phyloP scores from a whole-genome alignment of 2,329 filamentous ascomycete genomes.

The Fusarium verrucosum region DNA sequence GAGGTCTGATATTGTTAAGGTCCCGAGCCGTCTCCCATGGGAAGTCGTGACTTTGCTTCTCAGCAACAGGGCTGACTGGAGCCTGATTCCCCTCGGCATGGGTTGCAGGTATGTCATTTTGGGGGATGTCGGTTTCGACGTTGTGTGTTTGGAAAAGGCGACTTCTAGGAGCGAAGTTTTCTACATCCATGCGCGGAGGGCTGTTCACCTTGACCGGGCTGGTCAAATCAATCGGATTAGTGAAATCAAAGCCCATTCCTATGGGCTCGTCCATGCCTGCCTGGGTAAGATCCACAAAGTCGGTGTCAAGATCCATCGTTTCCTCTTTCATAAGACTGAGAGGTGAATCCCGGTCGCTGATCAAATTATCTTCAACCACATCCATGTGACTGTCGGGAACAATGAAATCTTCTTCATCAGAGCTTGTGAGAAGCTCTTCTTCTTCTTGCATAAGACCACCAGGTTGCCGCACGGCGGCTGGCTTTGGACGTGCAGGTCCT shows the following conservation, averaged over 20 bases:
- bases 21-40: not conserved
- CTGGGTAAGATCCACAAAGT: conserved; percentile 47
- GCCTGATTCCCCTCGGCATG: not conserved
- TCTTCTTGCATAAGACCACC: conserved; percentile 51
- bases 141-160: not conserved
- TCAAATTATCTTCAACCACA: not conserved
- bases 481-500: conserved; percentile 32
- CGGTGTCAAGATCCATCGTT: conserved; percentile 12
- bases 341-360: not conserved
- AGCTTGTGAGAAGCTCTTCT: conserved; percentile 62
- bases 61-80: not conserved
- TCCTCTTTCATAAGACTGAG: conserved; percentile 35
- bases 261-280: conserved; percentile 29
- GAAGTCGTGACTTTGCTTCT: not conserved
- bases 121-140: not conserved
- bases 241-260: not conserved
- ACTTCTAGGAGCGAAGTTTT: not conserved
- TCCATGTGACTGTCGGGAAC: conserved; percentile 46
- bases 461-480: not conserved
- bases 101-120: not conserved
- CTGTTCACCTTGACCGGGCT: conserved; percentile 29
- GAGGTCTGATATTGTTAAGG: conserved; percentile 4
- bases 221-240: conserved; percentile 42
- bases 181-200: not conserved
- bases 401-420: conserved; percentile 63